Evolutionary conservation across 176 grass and related monocot genomes (phyloP).

Genomic region (Oryza officinalis): DNA sequence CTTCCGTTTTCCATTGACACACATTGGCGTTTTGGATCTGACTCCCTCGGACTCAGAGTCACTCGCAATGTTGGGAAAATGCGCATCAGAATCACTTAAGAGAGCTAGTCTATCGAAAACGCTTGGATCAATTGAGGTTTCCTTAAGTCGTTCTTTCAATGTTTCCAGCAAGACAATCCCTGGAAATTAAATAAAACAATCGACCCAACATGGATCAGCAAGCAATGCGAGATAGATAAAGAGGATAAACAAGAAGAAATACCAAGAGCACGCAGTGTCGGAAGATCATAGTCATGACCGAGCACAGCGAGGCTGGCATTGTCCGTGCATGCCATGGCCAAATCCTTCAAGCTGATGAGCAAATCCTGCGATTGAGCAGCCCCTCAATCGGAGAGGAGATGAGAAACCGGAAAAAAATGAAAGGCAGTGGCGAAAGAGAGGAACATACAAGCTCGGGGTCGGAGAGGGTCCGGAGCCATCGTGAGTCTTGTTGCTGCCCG

Average conservation of each 20-base stretch:
- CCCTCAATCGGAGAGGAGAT: neutral
- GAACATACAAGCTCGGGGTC: slow-evolving; percentile 59
- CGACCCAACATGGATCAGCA: neutral
- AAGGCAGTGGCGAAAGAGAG: neutral
- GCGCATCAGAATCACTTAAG: slow-evolving; percentile 1
- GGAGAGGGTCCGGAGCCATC: slow-evolving; percentile 57
- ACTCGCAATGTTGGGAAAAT: neutral
- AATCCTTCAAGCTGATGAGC: slow-evolving; percentile 53
- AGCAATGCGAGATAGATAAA: neutral
- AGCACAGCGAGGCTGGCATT: slow-evolving; percentile 29
- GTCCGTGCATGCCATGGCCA: neutral
- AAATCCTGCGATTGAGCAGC: slow-evolving; percentile 43
- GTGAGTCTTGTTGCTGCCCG: neutral
- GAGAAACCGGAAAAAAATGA: neutral
- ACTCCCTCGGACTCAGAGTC: neutral
- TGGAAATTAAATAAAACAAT: slow-evolving; percentile 32
- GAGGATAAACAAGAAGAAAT: neutral
- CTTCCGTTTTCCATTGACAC: slow-evolving; percentile 28
- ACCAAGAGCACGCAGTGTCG: slow-evolving; percentile 61
- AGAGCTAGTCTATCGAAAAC: slow-evolving; percentile 46
- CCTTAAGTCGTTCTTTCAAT: slow-evolving; percentile 39
- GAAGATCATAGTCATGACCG: slow-evolving; percentile 43
- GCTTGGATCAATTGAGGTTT: slow-evolving; percentile 26
- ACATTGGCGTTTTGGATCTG: neutral
- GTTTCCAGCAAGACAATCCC: slow-evolving; percentile 58